Percentiles rank a stretch among this genome's conserved stretches.
These are phyloP conservation scores for Fusarium brevicatenulatum DNA, from an alignment of 2,329 filamentous ascomycete genomes.

Conservation along the genomic window DNA sequence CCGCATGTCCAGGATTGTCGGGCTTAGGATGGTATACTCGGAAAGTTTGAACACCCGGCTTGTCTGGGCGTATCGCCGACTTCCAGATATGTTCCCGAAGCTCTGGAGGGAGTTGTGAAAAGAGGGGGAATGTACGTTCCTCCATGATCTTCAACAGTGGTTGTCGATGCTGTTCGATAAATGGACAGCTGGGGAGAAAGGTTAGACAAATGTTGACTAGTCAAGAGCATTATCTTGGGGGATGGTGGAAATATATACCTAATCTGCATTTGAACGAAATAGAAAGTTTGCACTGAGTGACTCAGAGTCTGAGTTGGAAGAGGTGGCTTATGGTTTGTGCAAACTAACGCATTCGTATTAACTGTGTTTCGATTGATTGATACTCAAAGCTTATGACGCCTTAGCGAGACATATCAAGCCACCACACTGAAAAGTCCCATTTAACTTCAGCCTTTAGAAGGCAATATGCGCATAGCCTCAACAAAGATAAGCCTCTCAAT, in stretches of 20 bases:
- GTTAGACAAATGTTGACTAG: no score
- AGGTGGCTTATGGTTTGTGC: neutral
- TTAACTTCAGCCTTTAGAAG: no score
- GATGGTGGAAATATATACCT: neutral
- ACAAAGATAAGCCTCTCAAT: no score
- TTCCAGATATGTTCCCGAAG: neutral
- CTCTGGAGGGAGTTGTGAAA: neutral
- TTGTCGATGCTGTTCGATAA: neutral
- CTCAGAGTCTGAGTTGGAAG: no score
- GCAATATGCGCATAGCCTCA: no score
- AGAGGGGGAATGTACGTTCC: neutral
- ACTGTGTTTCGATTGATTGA: neutral
- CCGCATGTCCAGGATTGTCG: no score
- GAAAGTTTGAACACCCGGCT: neutral
- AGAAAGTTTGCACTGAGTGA: neutral
- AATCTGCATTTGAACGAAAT: neutral
- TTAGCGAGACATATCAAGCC: no score
- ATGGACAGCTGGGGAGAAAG: neutral
- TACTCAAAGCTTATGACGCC: no score
- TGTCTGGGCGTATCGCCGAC: neutral
- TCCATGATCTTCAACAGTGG: neutral
- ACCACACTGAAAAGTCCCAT: no score
- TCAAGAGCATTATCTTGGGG: accelerated
- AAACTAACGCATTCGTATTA: neutral
- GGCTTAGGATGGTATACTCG: accelerated